These are phyloP conservation scores for Plectosphaerella cucumerina DNA, from an alignment of 2,329 filamentous ascomycete genomes.

Conservation along the genomic window DNA sequence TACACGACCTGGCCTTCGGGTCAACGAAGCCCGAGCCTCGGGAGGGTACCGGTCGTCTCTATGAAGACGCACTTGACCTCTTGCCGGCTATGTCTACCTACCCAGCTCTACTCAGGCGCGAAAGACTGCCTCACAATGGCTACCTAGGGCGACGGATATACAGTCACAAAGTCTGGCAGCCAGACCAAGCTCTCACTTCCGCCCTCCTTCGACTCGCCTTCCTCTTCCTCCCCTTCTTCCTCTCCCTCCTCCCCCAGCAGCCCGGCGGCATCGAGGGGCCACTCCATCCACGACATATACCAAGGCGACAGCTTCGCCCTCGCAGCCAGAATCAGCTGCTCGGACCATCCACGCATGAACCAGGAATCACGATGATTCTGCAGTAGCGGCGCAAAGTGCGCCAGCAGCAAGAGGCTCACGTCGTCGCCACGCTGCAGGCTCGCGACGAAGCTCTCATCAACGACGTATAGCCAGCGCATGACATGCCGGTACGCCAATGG, in stretches of 20 bases:
- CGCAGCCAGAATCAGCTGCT: constrained; percentile 1
- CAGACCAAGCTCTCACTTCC: too few species aligned
- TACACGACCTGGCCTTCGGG: too few species aligned
- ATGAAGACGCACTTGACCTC: too few species aligned
- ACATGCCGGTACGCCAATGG: constrained; percentile 14
- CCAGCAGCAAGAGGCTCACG: constrained; percentile 14
- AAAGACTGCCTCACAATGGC: too few species aligned
- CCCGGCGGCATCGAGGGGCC: background rate
- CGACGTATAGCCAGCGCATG: constrained; percentile 22
- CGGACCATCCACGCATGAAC: constrained; percentile 6
- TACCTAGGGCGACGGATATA: too few species aligned
- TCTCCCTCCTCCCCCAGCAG: background rate
- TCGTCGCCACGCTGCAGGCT: constrained; percentile 20
- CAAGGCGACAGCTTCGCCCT: background rate
- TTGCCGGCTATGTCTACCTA: too few species aligned
- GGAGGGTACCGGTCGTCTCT: too few species aligned
- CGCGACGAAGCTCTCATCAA: constrained; percentile 19
- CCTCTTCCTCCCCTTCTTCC: background rate
- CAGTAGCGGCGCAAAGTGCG: constrained; percentile 5
- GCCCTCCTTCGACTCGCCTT: background rate
- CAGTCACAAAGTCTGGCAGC: too few species aligned
- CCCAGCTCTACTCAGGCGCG: too few species aligned
- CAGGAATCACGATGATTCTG: constrained; percentile 1
- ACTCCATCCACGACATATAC: background rate
- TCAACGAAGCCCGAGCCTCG: too few species aligned